Evolutionary conservation across 2,329 filamentous ascomycete genomes (phyloP), one percentile per base, ranked within the genome.

Genomic region (Tetracladium maxilliforme): DNA sequence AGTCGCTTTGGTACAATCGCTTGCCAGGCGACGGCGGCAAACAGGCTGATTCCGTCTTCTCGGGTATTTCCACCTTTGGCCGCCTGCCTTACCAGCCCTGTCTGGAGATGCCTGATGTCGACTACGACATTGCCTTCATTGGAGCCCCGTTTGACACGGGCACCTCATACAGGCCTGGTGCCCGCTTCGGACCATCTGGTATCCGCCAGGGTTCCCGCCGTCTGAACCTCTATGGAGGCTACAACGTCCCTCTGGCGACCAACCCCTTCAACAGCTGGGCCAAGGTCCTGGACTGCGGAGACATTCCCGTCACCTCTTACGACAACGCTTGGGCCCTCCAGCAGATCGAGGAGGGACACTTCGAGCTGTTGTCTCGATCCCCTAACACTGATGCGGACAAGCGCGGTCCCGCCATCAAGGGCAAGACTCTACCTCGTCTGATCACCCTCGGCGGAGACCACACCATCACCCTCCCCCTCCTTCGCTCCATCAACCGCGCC

Each of bases 271-370:
- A 76, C 44, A 75, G 68, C 41, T 87, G 81, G 68, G 75, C 83
- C 7, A 82, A 67, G 24, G 70, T 90, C 3, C 52, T 90, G 3
- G 81, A 90, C 47, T 90, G 81, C 44, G 81, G 81, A 31, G 80
- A 90, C 43, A 81, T 87, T 24, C 80, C 80, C 0, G 80, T 90
- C 4, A 87, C 79, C 8, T 86, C 78, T 70, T 86, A 86, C 38
- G 82, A 92, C 49, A 90, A 90, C 44, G 63, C 66, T 3, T 90
- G 70, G 49, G 83, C 82, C 6, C 69, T 92, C 14, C 64, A 76
- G 33, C 82, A 92, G 45, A 90, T 92, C 26, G 82, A 92, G 45
- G 70, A 87, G 49, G 82, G 82, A 7, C 82, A 92, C 52, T 75
- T 79, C 48, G 65, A 62, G 33, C 67, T 92, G 31, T 56, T 90